Percentiles rank a stretch among this genome's conserved stretches.
Conservation (phyloP, 1,139 yeast genomes). For the Yarrowia galli region DNA sequence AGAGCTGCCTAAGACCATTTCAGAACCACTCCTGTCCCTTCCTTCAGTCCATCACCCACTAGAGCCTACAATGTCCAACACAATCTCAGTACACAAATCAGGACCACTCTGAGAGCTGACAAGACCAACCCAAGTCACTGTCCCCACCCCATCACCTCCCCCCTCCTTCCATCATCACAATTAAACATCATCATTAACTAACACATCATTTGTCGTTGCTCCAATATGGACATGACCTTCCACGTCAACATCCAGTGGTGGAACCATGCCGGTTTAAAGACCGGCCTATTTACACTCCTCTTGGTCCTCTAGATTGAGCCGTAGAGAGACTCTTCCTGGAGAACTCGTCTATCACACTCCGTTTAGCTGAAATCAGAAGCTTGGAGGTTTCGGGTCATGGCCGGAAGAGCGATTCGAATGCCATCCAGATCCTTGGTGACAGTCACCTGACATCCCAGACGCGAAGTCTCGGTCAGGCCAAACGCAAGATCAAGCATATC, state of each 20-base stretch:
- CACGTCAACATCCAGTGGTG: neutral
- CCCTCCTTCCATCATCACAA: too few species aligned
- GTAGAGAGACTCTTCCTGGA: too few species aligned
- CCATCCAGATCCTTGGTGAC: constrained; percentile 94
- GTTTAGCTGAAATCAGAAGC: constrained; percentile 65
- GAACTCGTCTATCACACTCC: too few species aligned
- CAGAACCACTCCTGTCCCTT: too few species aligned
- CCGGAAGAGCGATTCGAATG: constrained; percentile 92
- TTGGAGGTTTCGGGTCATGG: constrained; percentile 94
- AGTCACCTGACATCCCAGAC: constrained; percentile 91
- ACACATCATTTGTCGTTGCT: neutral
- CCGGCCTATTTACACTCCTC: constrained; percentile 4
- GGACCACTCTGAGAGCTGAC: too few species aligned
- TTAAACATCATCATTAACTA: constrained; percentile 1
- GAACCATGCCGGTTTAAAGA: neutral
- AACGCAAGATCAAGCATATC: constrained; percentile 98
- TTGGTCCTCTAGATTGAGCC: too few species aligned
- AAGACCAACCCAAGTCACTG: too few species aligned
- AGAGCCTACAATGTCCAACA: too few species aligned
- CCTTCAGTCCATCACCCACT: too few species aligned
- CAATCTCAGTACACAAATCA: too few species aligned
- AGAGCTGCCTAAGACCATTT: too few species aligned
- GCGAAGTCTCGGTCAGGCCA: constrained; percentile 89
- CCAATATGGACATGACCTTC: neutral
- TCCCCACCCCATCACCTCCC: too few species aligned